Percentiles rank a stretch among this genome's conserved stretches.
Conservation (phyloP, 2,329 filamentous ascomycete genomes). For the Aspergillaceae sp. region DNA sequence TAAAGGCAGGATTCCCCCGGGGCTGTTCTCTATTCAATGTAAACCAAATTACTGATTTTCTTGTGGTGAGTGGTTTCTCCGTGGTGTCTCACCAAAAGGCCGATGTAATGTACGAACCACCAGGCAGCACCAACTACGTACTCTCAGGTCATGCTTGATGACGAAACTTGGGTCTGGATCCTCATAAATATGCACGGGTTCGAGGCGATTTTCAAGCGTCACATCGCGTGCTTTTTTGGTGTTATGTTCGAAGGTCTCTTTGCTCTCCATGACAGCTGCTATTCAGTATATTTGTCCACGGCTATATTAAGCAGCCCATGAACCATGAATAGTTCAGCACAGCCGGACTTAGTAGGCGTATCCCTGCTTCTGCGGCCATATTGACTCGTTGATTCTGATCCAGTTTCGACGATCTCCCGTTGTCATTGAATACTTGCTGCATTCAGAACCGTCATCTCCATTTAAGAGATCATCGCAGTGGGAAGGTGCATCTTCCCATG, state of each 20-base stretch:
- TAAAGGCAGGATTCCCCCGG: no score
- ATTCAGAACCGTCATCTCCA: no score
- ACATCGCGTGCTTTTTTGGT: slow-evolving; percentile 1
- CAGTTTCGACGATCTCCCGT: no score
- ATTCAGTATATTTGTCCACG: slow-evolving; percentile 1
- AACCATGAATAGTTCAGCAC: not conserved
- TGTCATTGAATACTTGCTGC: no score
- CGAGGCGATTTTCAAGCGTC: slow-evolving; percentile 13
- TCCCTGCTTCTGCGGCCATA: no score
- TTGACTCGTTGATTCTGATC: no score
- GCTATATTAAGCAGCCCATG: not conserved
- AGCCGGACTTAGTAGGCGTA: not conserved
- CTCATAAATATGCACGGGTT: slow-evolving; percentile 20
- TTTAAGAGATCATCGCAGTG: no score
- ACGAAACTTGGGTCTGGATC: slow-evolving; percentile 25
- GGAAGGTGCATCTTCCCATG: no score
- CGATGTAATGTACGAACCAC: slow-evolving; percentile 10
- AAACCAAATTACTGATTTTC: no score
- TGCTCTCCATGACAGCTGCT: not conserved
- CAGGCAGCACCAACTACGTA: slow-evolving; percentile 10
- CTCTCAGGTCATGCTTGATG: slow-evolving; percentile 20
- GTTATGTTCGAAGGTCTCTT: not conserved
- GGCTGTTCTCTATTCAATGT: no score
- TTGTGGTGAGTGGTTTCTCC: no score
- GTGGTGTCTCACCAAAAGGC: slow-evolving; percentile 3